Evolutionary conservation across 2,329 filamentous ascomycete genomes (phyloP).

Genomic region (Chrysosporium queenslandicum): DNA sequence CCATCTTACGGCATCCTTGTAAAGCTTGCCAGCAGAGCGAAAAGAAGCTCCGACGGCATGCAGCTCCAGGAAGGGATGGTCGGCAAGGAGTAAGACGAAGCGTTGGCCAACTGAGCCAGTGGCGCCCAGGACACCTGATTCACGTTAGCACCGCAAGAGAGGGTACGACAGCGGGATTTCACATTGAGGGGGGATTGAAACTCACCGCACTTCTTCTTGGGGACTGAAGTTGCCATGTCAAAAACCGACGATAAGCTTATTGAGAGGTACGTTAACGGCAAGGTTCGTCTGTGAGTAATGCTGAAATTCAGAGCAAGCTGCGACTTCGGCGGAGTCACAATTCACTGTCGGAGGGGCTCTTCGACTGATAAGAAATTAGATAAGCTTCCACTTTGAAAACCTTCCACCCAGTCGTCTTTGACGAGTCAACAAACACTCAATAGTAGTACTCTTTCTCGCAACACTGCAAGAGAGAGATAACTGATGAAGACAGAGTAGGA

Average conservation of each 20-base stretch:
- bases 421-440: not conserved
- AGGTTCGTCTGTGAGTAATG: not conserved
- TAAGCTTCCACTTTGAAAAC: not conserved
- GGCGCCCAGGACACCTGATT: slow-evolving; percentile 65
- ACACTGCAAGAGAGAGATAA: no score
- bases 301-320: not conserved
- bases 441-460: no score
- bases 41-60: slow-evolving; percentile 84
- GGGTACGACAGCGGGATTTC: not conserved
- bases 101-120: slow-evolving; percentile 92
- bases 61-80: slow-evolving; percentile 77
- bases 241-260: not conserved
- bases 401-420: not conserved
- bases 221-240: not conserved
- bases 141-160: not conserved
- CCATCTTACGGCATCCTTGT: slow-evolving; percentile 89
- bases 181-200: not conserved
- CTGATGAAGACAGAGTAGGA: no score
- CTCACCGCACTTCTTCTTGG: slow-evolving; percentile 16
- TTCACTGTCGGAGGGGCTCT: not conserved
- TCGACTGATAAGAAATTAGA: not conserved
- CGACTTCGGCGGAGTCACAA: not conserved
- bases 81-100: slow-evolving; percentile 82
- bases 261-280: not conserved
- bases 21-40: slow-evolving; percentile 83